phyloP scores from a whole-genome alignment of 345 rosid species.

The Melaleuca alternifolia region DNA sequence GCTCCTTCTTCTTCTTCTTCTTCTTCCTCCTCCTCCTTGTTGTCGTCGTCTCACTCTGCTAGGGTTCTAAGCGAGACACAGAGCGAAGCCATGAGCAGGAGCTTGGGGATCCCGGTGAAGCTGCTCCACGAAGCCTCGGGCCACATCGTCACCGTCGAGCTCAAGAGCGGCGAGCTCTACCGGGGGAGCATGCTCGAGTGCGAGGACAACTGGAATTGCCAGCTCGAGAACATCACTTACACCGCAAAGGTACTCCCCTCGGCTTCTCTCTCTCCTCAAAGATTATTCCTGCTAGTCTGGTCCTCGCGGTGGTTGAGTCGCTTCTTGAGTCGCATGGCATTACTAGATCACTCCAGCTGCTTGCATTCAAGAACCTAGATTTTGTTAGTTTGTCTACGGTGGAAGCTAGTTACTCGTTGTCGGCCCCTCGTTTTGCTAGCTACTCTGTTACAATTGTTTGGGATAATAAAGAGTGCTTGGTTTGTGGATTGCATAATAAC shows the following conservation, averaged over 20 bases:
- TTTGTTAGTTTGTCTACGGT: background rate
- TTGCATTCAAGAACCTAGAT: background rate
- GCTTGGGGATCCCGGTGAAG: conserved; percentile 20
- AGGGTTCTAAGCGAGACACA: background rate
- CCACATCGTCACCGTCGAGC: conserved; percentile 15
- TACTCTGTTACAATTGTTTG: background rate
- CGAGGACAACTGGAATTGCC: conserved; percentile 21
- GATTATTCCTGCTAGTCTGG: background rate
- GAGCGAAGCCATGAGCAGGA: conserved; percentile 11
- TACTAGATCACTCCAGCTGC: background rate
- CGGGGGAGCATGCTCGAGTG: conserved; percentile 17
- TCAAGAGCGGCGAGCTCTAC: conserved; percentile 17
- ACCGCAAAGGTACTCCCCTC: conserved; percentile 2
- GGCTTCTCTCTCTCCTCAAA: background rate
- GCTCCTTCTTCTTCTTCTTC: background rate
- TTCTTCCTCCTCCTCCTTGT: no score
- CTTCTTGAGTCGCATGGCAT: background rate
- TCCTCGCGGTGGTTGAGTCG: background rate
- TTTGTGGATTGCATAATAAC: background rate
- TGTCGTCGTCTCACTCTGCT: background rate
- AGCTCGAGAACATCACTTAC: conserved; percentile 19
- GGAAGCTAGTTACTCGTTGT: background rate
- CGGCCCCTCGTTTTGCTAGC: background rate
- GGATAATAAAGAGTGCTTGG: background rate
- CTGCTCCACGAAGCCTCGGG: conserved; percentile 15